Base-by-base conservation (phyloP, 768 basidiomycete genomes). In the Rhizopogon vesiculosus region DNA sequence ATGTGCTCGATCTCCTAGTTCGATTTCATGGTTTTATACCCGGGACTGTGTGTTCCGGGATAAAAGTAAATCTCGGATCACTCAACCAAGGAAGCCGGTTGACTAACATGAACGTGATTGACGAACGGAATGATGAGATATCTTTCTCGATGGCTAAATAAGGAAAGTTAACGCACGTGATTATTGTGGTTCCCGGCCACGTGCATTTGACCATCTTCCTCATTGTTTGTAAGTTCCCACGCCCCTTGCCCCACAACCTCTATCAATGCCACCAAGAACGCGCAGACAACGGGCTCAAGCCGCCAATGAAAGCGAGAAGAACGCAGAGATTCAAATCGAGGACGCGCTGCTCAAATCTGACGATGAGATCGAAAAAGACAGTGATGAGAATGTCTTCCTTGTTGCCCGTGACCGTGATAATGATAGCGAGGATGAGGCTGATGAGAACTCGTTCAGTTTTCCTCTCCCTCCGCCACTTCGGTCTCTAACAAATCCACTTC, bases 161-260 rank as follows among this genome's bases (percentile, higher is more conserved):
- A 35, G 46, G 46, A 48, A 48, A 48, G 19, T 48, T 18, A 33
- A 48, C 19, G 15, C 46, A 48, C 46, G 46, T 48, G 46, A 48
- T 9, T n/a, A 18, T 1, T 5, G 29, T 18, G 12, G 40, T 6
- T 41, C 40, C 39, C 7, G 1, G 15, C 39, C 15, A 40, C 40
- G 45, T 31, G 45, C 28, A 45, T 45, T 22, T 19, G 10, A 3
- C 12, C 33, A 10, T 13, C 18, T 5, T 45, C 45, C 12, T 4
- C 31, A 48, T 48, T 48, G 46, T 48, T 31, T 8, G 7, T 12
- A 41, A 28, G 19, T 53, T 70, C 69, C 59, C 67, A 69, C 67
- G 48, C 52, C 42, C 45, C 43, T 51, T 58, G 38, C 16, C 42
- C 18, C 31, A 28, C 50, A 55, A 35, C 42, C 9, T 28, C 40